phyloP scores from a whole-genome alignment of 768 basidiomycete species.

The Pleurotus ostreatus region DNA sequence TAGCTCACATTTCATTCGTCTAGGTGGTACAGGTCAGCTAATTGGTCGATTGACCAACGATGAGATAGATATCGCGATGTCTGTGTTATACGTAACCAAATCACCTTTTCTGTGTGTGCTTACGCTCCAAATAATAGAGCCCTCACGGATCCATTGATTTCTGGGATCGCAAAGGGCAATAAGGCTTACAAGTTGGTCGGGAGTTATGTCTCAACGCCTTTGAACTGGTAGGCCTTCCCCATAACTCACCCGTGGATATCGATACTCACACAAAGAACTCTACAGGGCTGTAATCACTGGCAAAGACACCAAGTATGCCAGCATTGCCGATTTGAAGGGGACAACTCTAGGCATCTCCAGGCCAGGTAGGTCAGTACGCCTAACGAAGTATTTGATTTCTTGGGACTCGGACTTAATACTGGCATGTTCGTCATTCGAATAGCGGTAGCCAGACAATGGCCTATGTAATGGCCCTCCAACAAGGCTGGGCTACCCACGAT shows the following conservation, averaged over 20 bases:
- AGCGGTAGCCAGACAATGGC: constrained; percentile 96
- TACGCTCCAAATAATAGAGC: constrained; percentile 42
- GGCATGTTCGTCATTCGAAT: not conserved
- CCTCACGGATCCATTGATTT: constrained; percentile 86
- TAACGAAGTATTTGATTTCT: not conserved
- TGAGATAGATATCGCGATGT: constrained; percentile 85
- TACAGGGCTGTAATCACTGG: constrained; percentile 92
- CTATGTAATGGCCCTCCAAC: constrained; percentile 86
- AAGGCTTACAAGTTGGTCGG: constrained; percentile 88
- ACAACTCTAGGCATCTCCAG: constrained; percentile 89
- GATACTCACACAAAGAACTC: not conserved
- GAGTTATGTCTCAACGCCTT: constrained; percentile 83
- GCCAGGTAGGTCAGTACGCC: constrained; percentile 58
- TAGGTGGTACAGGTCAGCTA: constrained; percentile 84
- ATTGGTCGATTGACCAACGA: constrained; percentile 71
- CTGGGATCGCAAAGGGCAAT: constrained; percentile 89
- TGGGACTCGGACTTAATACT: too few relatives aligned
- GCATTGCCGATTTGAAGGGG: constrained; percentile 70
- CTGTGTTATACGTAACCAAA: constrained; percentile 13
- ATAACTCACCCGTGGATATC: constrained; percentile 11
- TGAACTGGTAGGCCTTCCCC: constrained; percentile 62
- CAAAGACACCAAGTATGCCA: constrained; percentile 62
- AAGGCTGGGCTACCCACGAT: constrained; percentile 67
- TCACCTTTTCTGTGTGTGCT: too few relatives aligned
- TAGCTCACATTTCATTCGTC: constrained; percentile 8